Base-by-base conservation (phyloP, 306 rosid species). In the Hylodesmum podocarpum region DNA sequence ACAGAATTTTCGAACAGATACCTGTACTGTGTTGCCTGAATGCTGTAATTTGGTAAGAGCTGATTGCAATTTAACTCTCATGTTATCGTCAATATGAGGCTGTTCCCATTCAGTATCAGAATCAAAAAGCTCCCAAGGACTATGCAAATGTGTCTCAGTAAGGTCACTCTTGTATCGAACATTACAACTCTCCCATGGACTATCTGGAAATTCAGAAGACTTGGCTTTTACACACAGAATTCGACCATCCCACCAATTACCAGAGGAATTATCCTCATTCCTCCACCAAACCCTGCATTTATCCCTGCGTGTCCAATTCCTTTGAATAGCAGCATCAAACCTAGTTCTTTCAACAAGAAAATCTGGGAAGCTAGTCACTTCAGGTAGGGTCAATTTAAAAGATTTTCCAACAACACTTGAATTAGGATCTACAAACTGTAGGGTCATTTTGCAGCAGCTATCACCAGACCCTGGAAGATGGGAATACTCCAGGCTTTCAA, bases 51-150 rank as follows among this genome's bases (percentile, higher is more conserved):
- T 83, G 61, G 80, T 66, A 21, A 96, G 81, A 63, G 91, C 88
- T 1, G 87, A 72, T 22, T 83, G 64, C 67, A 96, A 82, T 84
- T 88, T 89, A 15, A 28, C 49, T 87, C 91, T 87, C 76, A 44
- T 83, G 53, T 82, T 81, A 44, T 80, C 83, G 44, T 88, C 90
- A 63, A 92, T 87, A 62, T 70, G 89, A 66, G 96, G 97, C 72
- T 83, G 94, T 87, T 91, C 89, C 97, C 97, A 91, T 59, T 66
- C 85, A 72, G 88, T 86, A 65, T 79, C 83, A 6, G 85, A 80
- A 66, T 92, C 98, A 81, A 87, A 91, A 51, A 96, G 98, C 90
- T 96, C 99, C 99, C 99, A 96, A 50, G 99, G 99, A 86, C 99
- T 96, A 71, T 96, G 99, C 37, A 81, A 76, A 79, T 89, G 97